Conservation (phyloP, 2,329 filamentous ascomycete genomes). For the Trichoderma sp. region DNA sequence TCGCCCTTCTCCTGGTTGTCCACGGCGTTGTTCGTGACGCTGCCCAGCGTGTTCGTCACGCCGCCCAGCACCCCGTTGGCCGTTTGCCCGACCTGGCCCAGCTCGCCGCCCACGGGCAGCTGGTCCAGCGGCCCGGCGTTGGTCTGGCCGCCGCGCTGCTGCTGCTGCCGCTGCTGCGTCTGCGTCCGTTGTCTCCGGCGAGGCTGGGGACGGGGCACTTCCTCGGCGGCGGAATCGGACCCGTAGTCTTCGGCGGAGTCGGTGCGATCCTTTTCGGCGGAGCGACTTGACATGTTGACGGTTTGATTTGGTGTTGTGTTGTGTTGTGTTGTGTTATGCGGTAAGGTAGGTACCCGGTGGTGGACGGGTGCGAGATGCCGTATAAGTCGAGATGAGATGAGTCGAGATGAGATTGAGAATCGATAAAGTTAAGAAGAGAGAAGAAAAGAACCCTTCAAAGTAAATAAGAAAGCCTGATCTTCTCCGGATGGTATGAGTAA, state of each 20-base stretch:
- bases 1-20: slow-evolving; percentile 42
- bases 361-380: not conserved
- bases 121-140: slow-evolving; percentile 36
- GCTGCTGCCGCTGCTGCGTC: not conserved
- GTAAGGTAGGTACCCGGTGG: no score
- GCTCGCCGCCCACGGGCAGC: slow-evolving; percentile 42
- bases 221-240: slow-evolving; percentile 26
- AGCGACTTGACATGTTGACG: slow-evolving; percentile 21
- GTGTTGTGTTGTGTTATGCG: not conserved
- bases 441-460: not conserved
- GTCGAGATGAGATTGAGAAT: not conserved
- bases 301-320: not conserved
- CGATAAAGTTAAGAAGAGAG: not conserved
- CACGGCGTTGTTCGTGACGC: slow-evolving; percentile 44
- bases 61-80: slow-evolving; percentile 44
- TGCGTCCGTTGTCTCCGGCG: slow-evolving; percentile 19
- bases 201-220: slow-evolving; percentile 15
- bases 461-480: not conserved
- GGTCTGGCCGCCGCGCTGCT: not conserved
- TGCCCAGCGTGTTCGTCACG: slow-evolving; percentile 47
- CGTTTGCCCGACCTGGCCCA: slow-evolving; percentile 42
- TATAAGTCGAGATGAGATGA: not conserved
- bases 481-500: not conserved
- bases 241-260: slow-evolving; percentile 20
- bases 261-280: slow-evolving; percentile 23